phyloP scores from a whole-genome alignment of 2,329 filamentous ascomycete species.

The Microascus cirrosus region DNA sequence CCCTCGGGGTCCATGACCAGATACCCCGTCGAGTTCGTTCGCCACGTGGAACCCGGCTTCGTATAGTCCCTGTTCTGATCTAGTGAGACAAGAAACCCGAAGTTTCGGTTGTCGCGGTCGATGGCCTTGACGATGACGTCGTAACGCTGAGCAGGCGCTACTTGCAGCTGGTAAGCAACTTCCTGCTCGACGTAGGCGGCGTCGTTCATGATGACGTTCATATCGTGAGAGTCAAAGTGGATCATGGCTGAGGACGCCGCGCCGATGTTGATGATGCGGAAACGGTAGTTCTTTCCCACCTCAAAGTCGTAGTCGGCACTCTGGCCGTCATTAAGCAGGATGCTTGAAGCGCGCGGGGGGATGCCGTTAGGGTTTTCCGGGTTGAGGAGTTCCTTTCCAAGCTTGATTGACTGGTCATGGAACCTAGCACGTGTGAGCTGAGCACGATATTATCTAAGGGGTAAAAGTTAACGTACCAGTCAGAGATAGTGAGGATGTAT shows the following conservation, averaged over 20 bases:
- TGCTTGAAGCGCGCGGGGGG: constrained; percentile 27
- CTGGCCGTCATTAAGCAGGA: constrained; percentile 31
- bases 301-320: constrained; percentile 21
- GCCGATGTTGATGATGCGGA: constrained; percentile 33
- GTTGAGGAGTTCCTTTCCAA: constrained; percentile 26
- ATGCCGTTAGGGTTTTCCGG: constrained; percentile 24
- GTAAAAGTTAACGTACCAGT: constrained; percentile 17
- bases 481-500: constrained; percentile 30
- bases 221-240: constrained; percentile 29
- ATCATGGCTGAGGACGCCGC: constrained; percentile 30
- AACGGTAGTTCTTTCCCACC: constrained; percentile 31
- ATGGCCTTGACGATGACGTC: constrained; percentile 30
- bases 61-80: constrained; percentile 29
- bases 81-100: constrained; percentile 28
- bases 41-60: constrained; percentile 13
- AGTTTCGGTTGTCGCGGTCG: constrained; percentile 24
- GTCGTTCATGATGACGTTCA: constrained; percentile 33
- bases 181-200: constrained; percentile 24
- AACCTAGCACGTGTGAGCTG: constrained; percentile 34
- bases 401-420: constrained; percentile 26
- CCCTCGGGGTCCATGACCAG: constrained; percentile 24
- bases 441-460: background rate
- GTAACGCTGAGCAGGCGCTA: constrained; percentile 32
- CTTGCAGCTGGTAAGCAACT: constrained; percentile 23
- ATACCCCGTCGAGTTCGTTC: constrained; percentile 29